Base-by-base conservation (phyloP, 106 monocot genomes). In the Phalaenopsis equestris region DNA sequence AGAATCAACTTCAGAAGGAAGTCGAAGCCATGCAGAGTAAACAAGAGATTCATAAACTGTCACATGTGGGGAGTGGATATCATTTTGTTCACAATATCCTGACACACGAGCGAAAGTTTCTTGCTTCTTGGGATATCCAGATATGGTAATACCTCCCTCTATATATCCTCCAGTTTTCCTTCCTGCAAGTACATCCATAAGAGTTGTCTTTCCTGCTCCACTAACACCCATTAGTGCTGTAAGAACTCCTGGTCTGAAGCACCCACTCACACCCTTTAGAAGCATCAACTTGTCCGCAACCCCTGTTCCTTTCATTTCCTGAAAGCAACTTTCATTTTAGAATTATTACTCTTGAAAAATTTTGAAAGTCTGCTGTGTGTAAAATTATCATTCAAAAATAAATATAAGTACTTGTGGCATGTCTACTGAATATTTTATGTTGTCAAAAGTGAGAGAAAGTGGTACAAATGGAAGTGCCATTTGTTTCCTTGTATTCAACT, bases 71-170 rank as follows among this genome's bases (percentile, higher is more conserved):
- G 85, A 88, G 75, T 88, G 88, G 75, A 88, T 88, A 61, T 89
- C 88, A 81, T 83, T 89, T 74, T 89, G 88, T 61, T 89, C 88
- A 52, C 88, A 89, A 76, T 89, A 89, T 72, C 89, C 89, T 7
- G 89, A 89, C 18, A 89, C 41, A 38, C 89, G 86, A 41, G 89
- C 89, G 43, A 89, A 89, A 17, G 89, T 89, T 75, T 86, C 86
- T 68, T 89, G 89, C 1, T 86, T 89, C 84, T 89, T 89, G 2
- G 81, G 86, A 56, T 86, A 89, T 12, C 86, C 89, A 18, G 86
- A 84, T 67, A 89, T 80, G 3, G 49, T 67, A 39, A 89, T 89
- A 14, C 80, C 75, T 55, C 89, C 89, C 11, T 89, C 86, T 10
- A 89, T 84, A 21, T 82, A 86, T 43, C 89, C 89, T 0, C 89